Conservation (phyloP, 2,329 filamentous ascomycete species). For the Sarocladium strictum region DNA sequence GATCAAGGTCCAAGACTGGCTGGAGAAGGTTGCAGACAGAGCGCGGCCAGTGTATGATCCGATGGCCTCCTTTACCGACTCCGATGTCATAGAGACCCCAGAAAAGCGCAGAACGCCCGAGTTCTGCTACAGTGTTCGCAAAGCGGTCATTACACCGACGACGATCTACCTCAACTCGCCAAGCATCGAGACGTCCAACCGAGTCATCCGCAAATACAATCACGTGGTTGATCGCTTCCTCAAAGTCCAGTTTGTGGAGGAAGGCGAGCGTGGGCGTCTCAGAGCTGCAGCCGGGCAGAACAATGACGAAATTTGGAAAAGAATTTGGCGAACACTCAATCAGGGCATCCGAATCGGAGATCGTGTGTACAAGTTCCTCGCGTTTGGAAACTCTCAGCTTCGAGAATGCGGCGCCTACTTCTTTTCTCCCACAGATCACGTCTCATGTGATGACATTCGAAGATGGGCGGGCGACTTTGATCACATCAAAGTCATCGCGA, state of each 20-base stretch:
- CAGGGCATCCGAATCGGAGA: conserved; percentile 80
- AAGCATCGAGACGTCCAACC: conserved; percentile 78
- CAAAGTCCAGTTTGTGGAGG: conserved; percentile 84
- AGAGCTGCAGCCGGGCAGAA: conserved; percentile 20
- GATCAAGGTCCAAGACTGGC: conserved; percentile 54
- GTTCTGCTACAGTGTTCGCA: conserved; percentile 71
- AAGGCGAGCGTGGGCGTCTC: conserved; percentile 58
- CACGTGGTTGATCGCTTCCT: conserved; percentile 72
- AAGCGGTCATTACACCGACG: conserved; percentile 76
- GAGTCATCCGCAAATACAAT: conserved; percentile 71
- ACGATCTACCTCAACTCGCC: conserved; percentile 75
- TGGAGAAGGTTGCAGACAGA: conserved; percentile 68
- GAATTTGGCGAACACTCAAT: conserved; percentile 63
- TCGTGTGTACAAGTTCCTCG: conserved; percentile 80
- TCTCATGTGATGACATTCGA: conserved; percentile 72
- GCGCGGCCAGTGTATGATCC: conserved; percentile 61
- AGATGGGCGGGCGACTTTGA: conserved; percentile 81
- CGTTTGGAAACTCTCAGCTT: conserved; percentile 93
- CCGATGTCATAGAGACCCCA: conserved; percentile 40
- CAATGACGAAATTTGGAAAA: conserved; percentile 66
- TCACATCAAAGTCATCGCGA: conserved; percentile 78
- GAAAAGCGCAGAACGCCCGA: conserved; percentile 51
- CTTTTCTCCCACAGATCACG: conserved; percentile 64
- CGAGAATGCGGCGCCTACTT: conserved; percentile 90
- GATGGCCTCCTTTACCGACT: conserved; percentile 61